Evolutionary conservation across 805 yeast genomes (phyloP), one percentile per base, ranked within the genome.

Genomic region (Danielia reshetovae): DNA sequence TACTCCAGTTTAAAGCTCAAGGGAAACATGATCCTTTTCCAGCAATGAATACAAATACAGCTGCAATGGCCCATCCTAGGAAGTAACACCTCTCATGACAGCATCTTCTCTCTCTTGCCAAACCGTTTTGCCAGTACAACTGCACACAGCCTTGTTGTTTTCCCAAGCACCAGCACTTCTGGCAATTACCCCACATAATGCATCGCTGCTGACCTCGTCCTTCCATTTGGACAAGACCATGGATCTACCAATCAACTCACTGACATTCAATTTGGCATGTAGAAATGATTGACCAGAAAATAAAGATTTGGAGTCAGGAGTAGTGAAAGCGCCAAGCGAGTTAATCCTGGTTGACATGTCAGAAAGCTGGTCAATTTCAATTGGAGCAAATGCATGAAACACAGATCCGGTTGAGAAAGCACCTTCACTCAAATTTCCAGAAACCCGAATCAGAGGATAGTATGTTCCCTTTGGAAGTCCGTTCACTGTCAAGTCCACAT

Each of bases 101-200:
- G 95, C 95, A 51, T 87, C 96, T 32, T 67, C 59, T 36, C 97
- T 71, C 59, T 90, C 98, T 56, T 93, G 88, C 97, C 98, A 90
- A 17, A 90, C 77, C 0, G 96, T 85, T 69, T 88, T 87, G 12
- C 98, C 98, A 11, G 90, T 80, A 59, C 97, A 93, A 22, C 90
- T 81, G 60, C 98, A 90, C 2, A 90, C 95, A 40, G 79, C 79
- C 61, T 90, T 90, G 48, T 83, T 85, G 60, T 93, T 93, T 55
- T 90, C 95, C 97, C 97, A 93, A 17, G 79, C 85, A 11, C 98
- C 98, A 1, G 98, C 97, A 50, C 94, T 83, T 52, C 97, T 74
- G 1, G 97, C 97, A 54, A 93, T 77, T 16, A 90, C 95, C 19
- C 98, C 97, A 32, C 80, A 81, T 7, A 85, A 60, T 2, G 75